Base-by-base conservation (phyloP, 495 filamentous ascomycete species). In the Amphirosellinia nigrospora region DNA sequence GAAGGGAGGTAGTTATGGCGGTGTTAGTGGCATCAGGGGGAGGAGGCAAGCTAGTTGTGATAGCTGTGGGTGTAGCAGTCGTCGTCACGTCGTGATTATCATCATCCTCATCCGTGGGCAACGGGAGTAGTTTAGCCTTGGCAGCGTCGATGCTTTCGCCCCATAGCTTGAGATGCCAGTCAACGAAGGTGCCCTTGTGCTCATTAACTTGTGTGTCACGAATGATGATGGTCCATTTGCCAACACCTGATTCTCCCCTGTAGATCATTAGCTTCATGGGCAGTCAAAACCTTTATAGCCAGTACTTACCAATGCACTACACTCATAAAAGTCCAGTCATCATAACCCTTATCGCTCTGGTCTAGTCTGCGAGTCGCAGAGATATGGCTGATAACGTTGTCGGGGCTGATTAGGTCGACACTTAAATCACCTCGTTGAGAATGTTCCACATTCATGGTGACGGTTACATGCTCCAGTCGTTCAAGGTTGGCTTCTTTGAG, bases 241-340 rank as follows among this genome's bases (percentile, higher is more conserved):
- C 96, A 68, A 93, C 79, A 53, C 94, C 93, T 56, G 88, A 87
- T 82, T 98, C 96, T 60, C 95, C 96, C 93, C 93, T 96, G 67
- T 3, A 21, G 15, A 53, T 16, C 34, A 21, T 78, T 78, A 78
- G 74, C 55, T 30, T 65, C 62, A n/a, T 59, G 48, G 48, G 66
- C 56, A 50, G 76, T 73, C 79, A 72, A n/a, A n/a, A n/a, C n/a
- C 34, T 3, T 50, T 21, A 43, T 15, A 30, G 30, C 11, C 19
- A 15, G 23, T 68, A 79, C 90, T 80, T 86, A 96, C 93, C 94
- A 99, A 78, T 99, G 96, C 74, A 89, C 94, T 59, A 99, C 96
- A 68, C 89, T 93, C 96, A 98, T 98, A 72, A 99, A 99, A 1
- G 96, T 97, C 96, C 96, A 99, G 82, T 99, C 93, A 45, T 89